Base-by-base conservation (phyloP, 306 rosid genomes). In the Citrullus amarus region DNA sequence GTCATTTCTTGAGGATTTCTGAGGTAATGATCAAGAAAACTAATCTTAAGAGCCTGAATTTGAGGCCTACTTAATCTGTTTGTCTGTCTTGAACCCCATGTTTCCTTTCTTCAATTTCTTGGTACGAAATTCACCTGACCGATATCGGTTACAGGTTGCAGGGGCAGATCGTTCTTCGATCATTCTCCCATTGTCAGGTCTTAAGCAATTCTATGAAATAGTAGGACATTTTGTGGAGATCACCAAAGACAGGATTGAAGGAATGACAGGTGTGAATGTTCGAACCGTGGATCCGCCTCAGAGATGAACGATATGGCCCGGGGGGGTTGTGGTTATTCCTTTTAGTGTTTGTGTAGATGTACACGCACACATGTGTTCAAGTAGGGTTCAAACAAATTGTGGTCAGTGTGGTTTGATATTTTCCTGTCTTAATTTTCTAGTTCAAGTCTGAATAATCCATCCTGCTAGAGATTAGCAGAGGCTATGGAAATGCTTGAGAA, bases 211-310 rank as follows among this genome's bases (percentile, higher is more conserved):
- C 88, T 92, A 96, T 83, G 99, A 96, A 83, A 91, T 91, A 59
- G 93, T 96, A 53, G 99, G 99, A 80, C 99, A 96, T 86, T 96
- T 96, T 82, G 99, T 96, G 84, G 99, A 96, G 85, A 91, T 96
- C 85, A 96, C 97, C 78, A 96, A 96, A 82, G 99, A 96, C 80
- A 86, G 93, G 83, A 85, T 92, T 43, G 99, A 96, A 84, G 98
- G 93, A 81, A 92, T 96, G 99, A 57, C 96, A 15, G 93, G 87
- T 15, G 99, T 96, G 70, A 92, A 90, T 83, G 97, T 96, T 79
- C 96, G 99, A 72, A 96, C 98, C 3, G 89, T 96, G 81, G 99
- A 96, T 67, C 90, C 97, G 34, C 96, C 97, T 78, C 99, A 92
- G 79, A 91, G 96, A 88, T 91, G 88, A 95, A 79, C 18, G 3